Evolutionary conservation across 139 green algal genomes (phyloP), one percentile per base, ranked within the genome.

Genomic region (Chlamydomonas sphaeroides): DNA sequence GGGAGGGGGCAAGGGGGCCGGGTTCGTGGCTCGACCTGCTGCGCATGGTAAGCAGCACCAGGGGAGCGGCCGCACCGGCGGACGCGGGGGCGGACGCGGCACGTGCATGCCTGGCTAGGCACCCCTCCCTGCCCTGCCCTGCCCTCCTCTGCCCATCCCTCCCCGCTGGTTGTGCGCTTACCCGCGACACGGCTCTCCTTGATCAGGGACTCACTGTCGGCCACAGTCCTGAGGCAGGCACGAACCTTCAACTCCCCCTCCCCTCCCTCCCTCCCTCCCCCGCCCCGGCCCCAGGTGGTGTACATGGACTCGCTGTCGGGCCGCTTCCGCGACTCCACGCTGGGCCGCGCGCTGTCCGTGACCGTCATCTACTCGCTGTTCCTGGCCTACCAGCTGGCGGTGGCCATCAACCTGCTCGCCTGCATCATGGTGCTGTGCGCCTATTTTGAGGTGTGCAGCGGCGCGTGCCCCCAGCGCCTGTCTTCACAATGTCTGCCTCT

Each of bases 391-490:
- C 76, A 73, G 62, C 76, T 83, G 76, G 76, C 76, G 45, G 76
- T 83, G 62, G 41, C 33, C 32, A 83, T 83, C 62, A 83, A 83
- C 65, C 63, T 83, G 23, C 48, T 83, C 5, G 76, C 76, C 30
- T 83, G 76, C 76, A 56, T 65, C 62, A 83, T 83, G 76, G 45
- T 83, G 36, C 45, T 83, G 45, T 83, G 76, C 76, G 76, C 76
- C 21, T 83, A 83, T 45, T 83, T 83, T 25, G 62, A 83, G 74
- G 74, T 70, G 41, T 14, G 74, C 5, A 1, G 57, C 48, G 48
- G 20, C 18, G 38, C 11, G 25, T 38, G 59, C 21, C 53, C 10
- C 15, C 53, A 28, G 6, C n/a, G n/a, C n/a, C n/a, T n/a, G n/a
- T n/a, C n/a, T n/a, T n/a, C n/a, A n/a, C n/a, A n/a, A n/a, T n/a